Base-by-base conservation (phyloP, 2,329 filamentous ascomycete species). In the Sporothrix luriei region DNA sequence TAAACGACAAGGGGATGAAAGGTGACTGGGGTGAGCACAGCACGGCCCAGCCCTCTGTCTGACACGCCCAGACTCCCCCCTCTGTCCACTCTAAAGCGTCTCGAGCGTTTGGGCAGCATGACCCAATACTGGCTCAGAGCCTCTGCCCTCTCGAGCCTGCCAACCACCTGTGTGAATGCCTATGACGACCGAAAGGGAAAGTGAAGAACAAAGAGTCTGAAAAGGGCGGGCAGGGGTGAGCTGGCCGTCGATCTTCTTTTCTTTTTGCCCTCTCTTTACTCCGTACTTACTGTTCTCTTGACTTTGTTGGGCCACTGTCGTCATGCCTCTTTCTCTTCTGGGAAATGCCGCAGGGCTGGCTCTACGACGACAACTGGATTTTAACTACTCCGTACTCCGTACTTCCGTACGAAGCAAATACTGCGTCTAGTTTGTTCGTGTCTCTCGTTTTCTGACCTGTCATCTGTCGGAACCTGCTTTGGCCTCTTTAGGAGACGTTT, bases 401-500 rank as follows among this genome's bases (percentile, higher is more conserved):
- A n/a, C n/a, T n/a, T n/a, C n/a, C n/a, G n/a, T n/a, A n/a, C 29
- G 5, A 29, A 29, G 29, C 29, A 29, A 29, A 40, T 40, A 40
- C 21, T 40, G 16, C 21, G 19, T 40, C 19, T 16, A n/a, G n/a
- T n/a, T n/a, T n/a, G n/a, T 40, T 43, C 21, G 40, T 33, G 14
- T 9, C 19, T 51, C 19, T 51, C 19, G 6, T 26, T 46, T 62
- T 13, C 21, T 19, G 54, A 57, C 38, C 2, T 11, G 29, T n/a
- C 29, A 9, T 14, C 33, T 33, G 33, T 62, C 57, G 46, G 38
- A 46, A 40, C 29, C 26, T 57, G 40, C 6, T 49, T 64, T 49
- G 61, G n/a, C 61, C 61, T 21, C 43, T 48, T 64, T 64, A 49
- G 61, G 61, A 49, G 61, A 29, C 61, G 49, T 64, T 64, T 26